Conservation (phyloP, 108 stramenopile species). For the Ochromonas danica region DNA sequence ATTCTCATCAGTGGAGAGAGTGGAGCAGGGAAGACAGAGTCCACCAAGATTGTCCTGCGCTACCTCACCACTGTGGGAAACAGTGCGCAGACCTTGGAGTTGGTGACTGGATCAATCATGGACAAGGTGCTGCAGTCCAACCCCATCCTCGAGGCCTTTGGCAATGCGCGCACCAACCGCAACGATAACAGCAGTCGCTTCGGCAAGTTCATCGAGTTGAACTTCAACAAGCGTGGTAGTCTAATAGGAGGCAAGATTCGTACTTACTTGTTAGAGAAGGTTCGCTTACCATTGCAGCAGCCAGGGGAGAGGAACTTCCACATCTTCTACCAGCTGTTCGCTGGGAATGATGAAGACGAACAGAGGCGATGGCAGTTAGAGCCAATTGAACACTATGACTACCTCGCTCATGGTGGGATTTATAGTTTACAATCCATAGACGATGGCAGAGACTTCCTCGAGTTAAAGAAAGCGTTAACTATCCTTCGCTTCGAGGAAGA, state of each 20-base stretch:
- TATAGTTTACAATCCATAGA: slow-evolving; percentile 42
- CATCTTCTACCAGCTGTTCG: slow-evolving; percentile 50
- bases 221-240: slow-evolving; percentile 79
- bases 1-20: slow-evolving; percentile 89
- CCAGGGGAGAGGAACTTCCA: slow-evolving; percentile 73
- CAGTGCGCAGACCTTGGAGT: slow-evolving; percentile 33
- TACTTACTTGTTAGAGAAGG: slow-evolving; percentile 96
- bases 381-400: slow-evolving; percentile 47
- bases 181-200: slow-evolving; percentile 93
- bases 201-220: slow-evolving; percentile 92
- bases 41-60: slow-evolving; percentile 92
- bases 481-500: slow-evolving; percentile 41
- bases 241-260: slow-evolving; percentile 86
- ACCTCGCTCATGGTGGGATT: slow-evolving; percentile 46
- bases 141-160: slow-evolving; percentile 93
- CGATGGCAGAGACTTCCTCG: slow-evolving; percentile 45
- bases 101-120: slow-evolving; percentile 60
- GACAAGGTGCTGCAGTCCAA: slow-evolving; percentile 82
- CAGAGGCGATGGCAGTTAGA: slow-evolving; percentile 38
- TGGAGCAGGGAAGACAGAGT: slow-evolving; percentile 97
- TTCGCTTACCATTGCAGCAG: slow-evolving; percentile 81
- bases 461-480: background rate
- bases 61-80: slow-evolving; percentile 65
- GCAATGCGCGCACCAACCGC: slow-evolving; percentile 88
- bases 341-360: slow-evolving; percentile 32